These are phyloP conservation scores for Aspergillus avenaceus DNA, from an alignment of 495 filamentous ascomycete genomes.

Conservation along the genomic window DNA sequence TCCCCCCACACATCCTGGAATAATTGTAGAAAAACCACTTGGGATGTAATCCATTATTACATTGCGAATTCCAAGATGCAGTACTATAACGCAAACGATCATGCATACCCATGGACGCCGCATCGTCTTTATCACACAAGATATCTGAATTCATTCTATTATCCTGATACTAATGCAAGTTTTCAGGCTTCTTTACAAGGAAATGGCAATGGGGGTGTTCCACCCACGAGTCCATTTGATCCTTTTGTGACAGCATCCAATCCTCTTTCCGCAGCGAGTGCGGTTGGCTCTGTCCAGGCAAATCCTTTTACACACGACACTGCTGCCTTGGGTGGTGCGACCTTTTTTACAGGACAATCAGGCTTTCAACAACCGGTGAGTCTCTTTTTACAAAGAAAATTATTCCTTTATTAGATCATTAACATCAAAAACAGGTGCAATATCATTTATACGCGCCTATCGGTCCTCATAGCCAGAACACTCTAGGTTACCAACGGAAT, in stretches of 20 bases:
- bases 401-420: not conserved
- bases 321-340: slow-evolving; percentile 43
- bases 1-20: too few relatives aligned
- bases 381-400: too few relatives aligned
- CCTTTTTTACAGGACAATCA: slow-evolving; percentile 52
- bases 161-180: slow-evolving; percentile 18
- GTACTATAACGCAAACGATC: too few relatives aligned
- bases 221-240: slow-evolving; percentile 44
- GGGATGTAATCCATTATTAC: too few relatives aligned
- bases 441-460: slow-evolving; percentile 91
- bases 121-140: not conserved
- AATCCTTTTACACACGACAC: slow-evolving; percentile 67
- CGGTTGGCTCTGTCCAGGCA: slow-evolving; percentile 45
- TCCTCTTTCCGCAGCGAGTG: slow-evolving; percentile 46
- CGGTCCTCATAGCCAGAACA: slow-evolving; percentile 73
- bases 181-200: slow-evolving; percentile 36
- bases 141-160: not conserved
- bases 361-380: slow-evolving; percentile 66
- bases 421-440: slow-evolving; percentile 52
- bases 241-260: slow-evolving; percentile 57
- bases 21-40: too few relatives aligned
- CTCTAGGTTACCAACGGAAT: slow-evolving; percentile 75
- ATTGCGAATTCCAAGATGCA: too few relatives aligned
- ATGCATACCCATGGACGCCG: too few relatives aligned
- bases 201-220: slow-evolving; percentile 34